Evolutionary conservation across 495 filamentous ascomycete genomes (phyloP), one percentile per base, ranked within the genome.

Genomic region (Aspergillus hancockii): DNA sequence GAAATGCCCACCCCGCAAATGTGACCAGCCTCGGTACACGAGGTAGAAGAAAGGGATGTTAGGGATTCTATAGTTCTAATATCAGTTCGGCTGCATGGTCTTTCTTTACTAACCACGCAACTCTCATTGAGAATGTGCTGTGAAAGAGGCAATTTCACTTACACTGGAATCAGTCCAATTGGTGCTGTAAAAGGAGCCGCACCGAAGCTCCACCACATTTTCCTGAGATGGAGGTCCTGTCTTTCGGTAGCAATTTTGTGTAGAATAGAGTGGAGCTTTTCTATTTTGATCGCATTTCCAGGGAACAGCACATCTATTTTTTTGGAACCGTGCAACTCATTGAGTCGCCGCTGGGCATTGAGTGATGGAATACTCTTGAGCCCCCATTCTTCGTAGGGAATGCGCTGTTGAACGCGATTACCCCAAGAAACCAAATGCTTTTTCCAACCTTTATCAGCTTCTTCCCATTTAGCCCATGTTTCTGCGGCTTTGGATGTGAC

Each of bases 41-140:
- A 97, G 79, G 68, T 98, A 99, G 78, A 98, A 97, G 78, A 98
- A 98, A 23, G 94, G 94, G n/a, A 98, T 79, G 69, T 97, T 97
- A 8, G 93, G 93, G 61, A 97, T 78, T 46, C 92, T 96, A 67
- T 14, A 22, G 21, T 18, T 25, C 53, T 2, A 25, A 2, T 21
- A 46, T 30, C 31, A 19, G 34, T 12, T 14, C 25, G 12, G 21
- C 14, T 21, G 16, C 43, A 23, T 22, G 8, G 6, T 5, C 2
- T 47, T 6, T 47, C 3, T 23, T 3, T 1, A 41, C 12, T 2
- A 41, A 16, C 13, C 4, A 41, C 10, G 5, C 12, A 41, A 12
- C 38, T 18, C 19, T 23, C 19, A 13, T 9, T 47, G 8, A 22
- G 5, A 9, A 19, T 23, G 13, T 47, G 8, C 43, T 21, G 12